Base-by-base conservation (phyloP, 2,329 filamentous ascomycete genomes). In the Pseudogymnoascus sp. region DNA sequence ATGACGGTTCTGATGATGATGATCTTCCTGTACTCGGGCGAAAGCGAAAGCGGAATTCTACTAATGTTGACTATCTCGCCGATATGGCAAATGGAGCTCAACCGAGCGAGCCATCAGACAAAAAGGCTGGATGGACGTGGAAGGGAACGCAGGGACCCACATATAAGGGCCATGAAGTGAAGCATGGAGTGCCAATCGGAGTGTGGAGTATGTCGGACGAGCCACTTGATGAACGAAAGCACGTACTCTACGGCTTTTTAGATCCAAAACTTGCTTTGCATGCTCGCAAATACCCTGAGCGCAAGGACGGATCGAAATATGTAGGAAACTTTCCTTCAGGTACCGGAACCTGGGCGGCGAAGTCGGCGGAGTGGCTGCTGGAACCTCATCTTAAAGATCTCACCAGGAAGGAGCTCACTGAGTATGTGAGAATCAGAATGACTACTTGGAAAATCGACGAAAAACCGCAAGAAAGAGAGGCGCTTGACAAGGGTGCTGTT, bases 331-430 rank as follows among this genome's bases (percentile, higher is more conserved):
- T 75, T 26, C 82, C 82, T 1, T 77, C 80, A 2, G 82, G 82
- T 0, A 80, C 82, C 1, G 82, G 82, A 19, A 82, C 81, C 59
- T 84, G 81, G 67, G 85, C 82, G 82, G 81, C 85, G 21, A 84
- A 82, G 0, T 85, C 85, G 64, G 79, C 83, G 61, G 75, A 80
- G 18, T 76, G 85, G 28, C 77, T 83, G 19, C 85, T 85, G 65
- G 78, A 80, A 2, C 69, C 77, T 6, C 81, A 84, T 61, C 77
- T 86, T 0, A 72, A 80, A 12, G 76, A 77, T 2, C 71, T 84
- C 3, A 78, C 81, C 58, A 77, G 84, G 55, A 75, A 79, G 26
- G 77, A 83, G 30, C 70, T 86, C 30, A 85, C 85, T 65, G 82
- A 85, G 66, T 86, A 82, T 61, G 82, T 85, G 57, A 81, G 81